These are phyloP conservation scores for Calcarisporium arbuscula DNA, from an alignment of 2,329 filamentous ascomycete species.

Conservation along the genomic window DNA sequence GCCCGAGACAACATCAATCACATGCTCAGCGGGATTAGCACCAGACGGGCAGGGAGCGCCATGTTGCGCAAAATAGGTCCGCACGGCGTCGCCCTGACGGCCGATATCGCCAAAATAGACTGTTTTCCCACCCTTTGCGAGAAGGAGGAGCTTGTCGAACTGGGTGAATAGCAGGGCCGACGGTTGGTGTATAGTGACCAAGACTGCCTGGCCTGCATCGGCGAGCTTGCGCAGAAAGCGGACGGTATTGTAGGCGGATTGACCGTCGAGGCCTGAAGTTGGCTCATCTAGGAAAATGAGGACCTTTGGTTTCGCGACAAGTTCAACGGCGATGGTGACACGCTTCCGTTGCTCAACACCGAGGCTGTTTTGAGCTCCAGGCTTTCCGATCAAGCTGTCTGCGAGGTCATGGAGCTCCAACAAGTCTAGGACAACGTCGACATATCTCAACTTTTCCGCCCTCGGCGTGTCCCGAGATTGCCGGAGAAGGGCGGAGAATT, in stretches of 20 bases:
- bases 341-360: conserved; percentile 51
- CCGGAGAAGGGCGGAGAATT: conserved; percentile 73
- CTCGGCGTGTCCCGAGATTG: conserved; percentile 61
- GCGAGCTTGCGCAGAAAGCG: conserved; percentile 37
- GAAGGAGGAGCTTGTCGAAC: conserved; percentile 11
- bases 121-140: conserved; percentile 6
- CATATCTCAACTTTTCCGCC: conserved; percentile 67
- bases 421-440: conserved; percentile 76
- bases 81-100: too few species aligned
- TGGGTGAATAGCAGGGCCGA: conserved; percentile 12
- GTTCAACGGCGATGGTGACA: conserved; percentile 62
- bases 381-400: conserved; percentile 65
- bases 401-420: conserved; percentile 76
- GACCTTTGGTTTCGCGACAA: conserved; percentile 59
- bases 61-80: too few species aligned
- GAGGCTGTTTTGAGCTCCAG: conserved; percentile 36
- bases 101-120: too few species aligned
- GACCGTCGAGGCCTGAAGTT: conserved; percentile 37
- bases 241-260: conserved; percentile 26
- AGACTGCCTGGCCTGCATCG: conserved; percentile 57
- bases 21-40: too few species aligned
- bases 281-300: conserved; percentile 64
- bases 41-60: too few species aligned
- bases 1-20: too few species aligned
- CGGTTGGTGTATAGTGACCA: conserved; percentile 24